Evolutionary conservation across 2,329 filamentous ascomycete species (phyloP), one percentile per base, ranked within the genome.

Genomic region (Annulohypoxylon truncatum): DNA sequence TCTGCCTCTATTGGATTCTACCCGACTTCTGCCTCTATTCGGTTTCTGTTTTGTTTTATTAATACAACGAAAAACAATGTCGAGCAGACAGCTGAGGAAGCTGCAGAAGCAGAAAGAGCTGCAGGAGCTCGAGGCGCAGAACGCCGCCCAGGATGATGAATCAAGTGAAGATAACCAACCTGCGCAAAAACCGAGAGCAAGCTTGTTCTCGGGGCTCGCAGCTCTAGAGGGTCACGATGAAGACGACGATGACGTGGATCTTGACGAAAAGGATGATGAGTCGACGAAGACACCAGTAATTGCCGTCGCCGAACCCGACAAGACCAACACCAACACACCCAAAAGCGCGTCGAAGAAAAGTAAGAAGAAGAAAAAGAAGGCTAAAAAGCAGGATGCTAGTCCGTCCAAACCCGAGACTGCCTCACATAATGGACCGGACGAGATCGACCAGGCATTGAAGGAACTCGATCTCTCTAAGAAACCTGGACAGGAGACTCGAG

Each of bases 361-460:
- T 59, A 82, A 79, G 71, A 83, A 79, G 71, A 77, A 78, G 50
- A 77, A 77, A 71, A 76, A 74, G 70, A 77, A 77, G 70, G 70
- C 65, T 24, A 77, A 76, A 62, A 77, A 77, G 63, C 59, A 73
- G 7, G 72, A 71, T 15, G 54, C 67, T 26, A 53, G 68, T 1
- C 35, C 64, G 0, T 54, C 56, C 13, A 71, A 70, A 18, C 57
- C 66, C 33, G 64, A 74, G 26, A 28, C 33, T 15, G 22, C 67
- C 8, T 57, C 46, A 9, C 53, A 66, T 6, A 72, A 73, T 24
- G 78, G 77, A 0, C 76, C 82, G 20, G 85, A 88, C 62, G 86
- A 89, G 67, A 88, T 89, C 55, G 86, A 88, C 69, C 80, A 79
- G 61, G 86, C 83, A 2, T 79, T 89, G 38, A 69, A 64, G 35